These are phyloP conservation scores for Yamadazyma aaseri DNA, from an alignment of 1,139 yeast genomes.

Conservation along the genomic window DNA sequence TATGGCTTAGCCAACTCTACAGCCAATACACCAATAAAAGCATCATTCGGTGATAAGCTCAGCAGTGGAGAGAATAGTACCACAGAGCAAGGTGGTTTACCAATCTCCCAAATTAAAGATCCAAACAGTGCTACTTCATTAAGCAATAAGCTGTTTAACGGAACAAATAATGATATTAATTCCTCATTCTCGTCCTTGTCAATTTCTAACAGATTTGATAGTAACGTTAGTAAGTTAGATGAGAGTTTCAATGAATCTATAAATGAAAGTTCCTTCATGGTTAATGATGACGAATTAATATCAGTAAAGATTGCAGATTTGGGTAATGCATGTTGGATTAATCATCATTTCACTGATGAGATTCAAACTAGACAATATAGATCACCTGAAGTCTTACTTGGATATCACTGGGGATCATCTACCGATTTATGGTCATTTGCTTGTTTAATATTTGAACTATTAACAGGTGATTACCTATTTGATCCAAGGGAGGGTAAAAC, in stretches of 20 bases:
- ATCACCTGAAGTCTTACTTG: constrained; percentile 47
- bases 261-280: constrained; percentile 19
- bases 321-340: constrained; percentile 52
- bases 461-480: constrained; percentile 49
- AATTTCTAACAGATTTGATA: constrained; percentile 25
- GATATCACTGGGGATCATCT: constrained; percentile 52
- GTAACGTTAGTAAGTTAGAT: constrained; percentile 12
- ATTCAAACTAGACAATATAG: constrained; percentile 51
- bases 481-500: constrained; percentile 49
- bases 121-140: constrained; percentile 10
- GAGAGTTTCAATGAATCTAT: constrained; percentile 20
- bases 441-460: constrained; percentile 43
- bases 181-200: constrained; percentile 46
- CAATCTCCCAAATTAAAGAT: constrained; percentile 14
- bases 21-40: constrained; percentile 40
- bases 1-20: constrained; percentile 41
- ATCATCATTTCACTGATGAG: constrained; percentile 51
- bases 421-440: constrained; percentile 52
- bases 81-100: constrained; percentile 10
- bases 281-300: constrained; percentile 47
- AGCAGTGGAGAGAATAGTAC: constrained; percentile 11
- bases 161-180: constrained; percentile 20
- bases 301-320: constrained; percentile 51
- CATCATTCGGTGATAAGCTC: constrained; percentile 18
- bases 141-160: constrained; percentile 6